Conservation (phyloP, 2,329 filamentous ascomycete genomes). For the Paecilomyces sp. region DNA sequence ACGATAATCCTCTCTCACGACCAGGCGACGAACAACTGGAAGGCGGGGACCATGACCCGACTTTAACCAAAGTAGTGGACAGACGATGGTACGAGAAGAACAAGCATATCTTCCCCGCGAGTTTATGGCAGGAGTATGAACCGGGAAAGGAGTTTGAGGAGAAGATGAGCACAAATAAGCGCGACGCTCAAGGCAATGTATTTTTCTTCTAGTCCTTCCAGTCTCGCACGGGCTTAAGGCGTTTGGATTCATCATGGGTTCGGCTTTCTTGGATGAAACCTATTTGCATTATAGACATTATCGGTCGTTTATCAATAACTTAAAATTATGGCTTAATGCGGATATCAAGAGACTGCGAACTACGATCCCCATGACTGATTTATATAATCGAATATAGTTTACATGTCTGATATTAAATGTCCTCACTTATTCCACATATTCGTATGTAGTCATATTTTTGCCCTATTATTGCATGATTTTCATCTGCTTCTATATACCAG, state of each 20-base stretch:
- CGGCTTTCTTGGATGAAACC: background rate
- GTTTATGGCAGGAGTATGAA: slow-evolving; percentile 91
- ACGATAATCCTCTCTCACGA: slow-evolving; percentile 36
- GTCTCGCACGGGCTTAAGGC: slow-evolving; percentile 15
- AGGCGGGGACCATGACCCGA: slow-evolving; percentile 69
- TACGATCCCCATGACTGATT: no score
- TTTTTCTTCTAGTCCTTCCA: slow-evolving; percentile 65
- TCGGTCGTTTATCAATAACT: background rate
- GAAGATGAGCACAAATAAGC: slow-evolving; percentile 62
- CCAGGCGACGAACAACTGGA: slow-evolving; percentile 56
- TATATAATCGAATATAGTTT: background rate
- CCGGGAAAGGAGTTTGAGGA: slow-evolving; percentile 68
- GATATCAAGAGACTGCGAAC: background rate
- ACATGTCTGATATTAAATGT: background rate
- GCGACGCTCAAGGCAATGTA: slow-evolving; percentile 81
- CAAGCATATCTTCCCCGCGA: slow-evolving; percentile 97
- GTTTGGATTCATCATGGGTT: background rate
- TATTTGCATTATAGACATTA: background rate
- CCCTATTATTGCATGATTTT: background rate
- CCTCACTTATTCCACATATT: background rate
- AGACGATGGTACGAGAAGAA: slow-evolving; percentile 94
- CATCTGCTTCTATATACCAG: no score
- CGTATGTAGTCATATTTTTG: background rate
- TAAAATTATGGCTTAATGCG: background rate
- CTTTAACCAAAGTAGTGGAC: slow-evolving; percentile 87